A percentile compares a stretch with the other conserved stretches of the same genome.
Evolutionary conservation across 139 green algal species (phyloP).

Genomic region (Protoeuglena noctilucae): DNA sequence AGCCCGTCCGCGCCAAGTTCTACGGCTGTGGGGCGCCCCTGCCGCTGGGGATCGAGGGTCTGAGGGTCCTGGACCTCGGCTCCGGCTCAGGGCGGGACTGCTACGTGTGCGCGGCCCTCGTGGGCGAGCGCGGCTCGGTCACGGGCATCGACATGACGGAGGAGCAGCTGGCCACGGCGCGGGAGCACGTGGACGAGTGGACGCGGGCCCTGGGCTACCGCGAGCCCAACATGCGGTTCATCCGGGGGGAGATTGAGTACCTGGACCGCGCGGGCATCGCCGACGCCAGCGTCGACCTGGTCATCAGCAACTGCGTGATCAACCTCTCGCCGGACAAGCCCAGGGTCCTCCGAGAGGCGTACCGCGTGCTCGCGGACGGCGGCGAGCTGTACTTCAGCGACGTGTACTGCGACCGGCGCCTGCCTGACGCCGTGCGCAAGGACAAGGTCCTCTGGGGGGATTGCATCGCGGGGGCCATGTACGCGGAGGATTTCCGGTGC

Average conservation of each 20-base stretch:
- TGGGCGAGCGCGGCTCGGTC: constrained; percentile 57
- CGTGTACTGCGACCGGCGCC: constrained; percentile 73
- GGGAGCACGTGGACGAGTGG: not conserved
- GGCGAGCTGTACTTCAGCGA: constrained; percentile 96
- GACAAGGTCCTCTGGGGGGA: constrained; percentile 69
- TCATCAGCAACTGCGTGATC: constrained; percentile 93
- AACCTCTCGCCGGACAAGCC: constrained; percentile 79
- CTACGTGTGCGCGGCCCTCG: constrained; percentile 78
- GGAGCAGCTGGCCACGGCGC: constrained; percentile 43
- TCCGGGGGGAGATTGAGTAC: constrained; percentile 71
- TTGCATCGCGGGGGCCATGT: constrained; percentile 85
- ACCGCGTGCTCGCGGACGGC: constrained; percentile 63
- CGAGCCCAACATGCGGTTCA: constrained; percentile 70
- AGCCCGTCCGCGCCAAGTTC: constrained; percentile 53
- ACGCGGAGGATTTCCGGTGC: constrained; percentile 78
- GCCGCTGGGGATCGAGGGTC: constrained; percentile 53
- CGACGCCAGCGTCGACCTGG: constrained; percentile 60
- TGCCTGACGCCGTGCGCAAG: constrained; percentile 33
- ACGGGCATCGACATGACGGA: constrained; percentile 92
- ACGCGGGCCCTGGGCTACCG: constrained; percentile 47
- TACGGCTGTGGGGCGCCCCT: constrained; percentile 89
- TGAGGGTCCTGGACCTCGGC: constrained; percentile 56
- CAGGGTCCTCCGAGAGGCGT: constrained; percentile 35
- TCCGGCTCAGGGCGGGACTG: constrained; percentile 78
- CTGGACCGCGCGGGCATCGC: constrained; percentile 51